Evolutionary conservation across 352 stramenopile genomes (phyloP), one percentile per base, ranked within the genome.

Genomic region (Globisporangium emineosum): DNA sequence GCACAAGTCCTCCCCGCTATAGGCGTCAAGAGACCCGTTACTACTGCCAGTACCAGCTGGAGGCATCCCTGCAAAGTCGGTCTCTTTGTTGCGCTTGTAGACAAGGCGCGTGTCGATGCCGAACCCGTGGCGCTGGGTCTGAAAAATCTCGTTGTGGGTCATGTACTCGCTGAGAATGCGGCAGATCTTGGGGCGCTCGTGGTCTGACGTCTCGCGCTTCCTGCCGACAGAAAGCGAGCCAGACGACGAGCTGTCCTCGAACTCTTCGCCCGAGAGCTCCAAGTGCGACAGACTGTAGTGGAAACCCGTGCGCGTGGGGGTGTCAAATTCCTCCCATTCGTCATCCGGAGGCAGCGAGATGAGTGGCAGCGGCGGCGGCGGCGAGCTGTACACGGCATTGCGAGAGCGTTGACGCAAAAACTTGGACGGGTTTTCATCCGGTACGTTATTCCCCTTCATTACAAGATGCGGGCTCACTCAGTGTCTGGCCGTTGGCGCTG

Each of bases 241-340:
- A 15, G 19, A 42, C 27, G 19, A 33, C 10, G 74, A 65, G 0
- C 57, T 40, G 42, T 82, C 68, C 23, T 70, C 55, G 35, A 56
- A 54, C n/a, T 78, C 72, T 42, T 84, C 79, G 7, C 78, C 64
- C 10, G 76, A 49, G 21, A 78, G 45, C 10, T 73, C 67, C 8
- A 85, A n/a, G 40, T 89, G 67, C 15, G 82, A 77, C 17, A 91
- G 61, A 2, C 62, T 47, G 54, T 91, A 89, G 35, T 57, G 62
- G 47, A 91, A 91, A 2, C 82, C 82, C 9, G 79, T 85, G 40
- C 75, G 79, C 29, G 78, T 84, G 2, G 79, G 68, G 3, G 76
- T 78, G 50, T 88, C 71, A 49, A 89, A 91, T 50, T 91, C 75
- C 56, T 86, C 79, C 78, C 75, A 88, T 15, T 91, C 77, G 43